Base-by-base conservation (phyloP, 1,284 basidiomycete species). In the Dichomitus squalens region DNA sequence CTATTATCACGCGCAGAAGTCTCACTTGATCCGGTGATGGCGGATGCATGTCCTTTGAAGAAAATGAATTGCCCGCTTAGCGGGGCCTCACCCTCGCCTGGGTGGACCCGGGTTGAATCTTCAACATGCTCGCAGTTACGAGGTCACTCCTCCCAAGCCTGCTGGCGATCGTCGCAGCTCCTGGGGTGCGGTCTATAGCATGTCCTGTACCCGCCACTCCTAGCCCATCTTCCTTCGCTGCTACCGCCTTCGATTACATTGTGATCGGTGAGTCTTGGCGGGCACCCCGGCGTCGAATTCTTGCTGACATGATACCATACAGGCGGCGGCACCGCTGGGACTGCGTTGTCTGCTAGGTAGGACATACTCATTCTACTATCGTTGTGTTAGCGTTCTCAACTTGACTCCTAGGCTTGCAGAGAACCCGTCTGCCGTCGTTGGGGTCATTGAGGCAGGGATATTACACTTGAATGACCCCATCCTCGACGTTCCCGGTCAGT, bases 361-460 rank as follows among this genome's bases (percentile, higher is more conserved):
- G 41, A 7, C 5, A 2, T 9, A 27, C 21, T 29, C 14, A 27
- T 11, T 29, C 14, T 27, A 23, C 41, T 7, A 25, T 5, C 2
- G 11, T 1, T 7, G 23, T 18, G 48, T 39, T 11, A 33, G 36
- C n/a, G n/a, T 16, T 41, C 55, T n/a, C 36, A 44, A 7, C 23
- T 16, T 23, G 4, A 27, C 23, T 44, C 27, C 27, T 16, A 44
- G 41, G 41, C 41, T 44, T 4, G 21, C 41, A 14, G 25, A 44
- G 41, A n/a, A 44, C 25, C 41, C 41, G 16, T 44, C 41, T 7
- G 12, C 25, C 41, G 41, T 44, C 25, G 55, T 63, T 8, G 61
- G 52, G 9, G 49, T 63, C 29, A 44, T 63, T 20, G 61, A 63
- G 40, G 58, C 61, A 3, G 61, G 61, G 2, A 40, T 25, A 4